phyloP scores from a whole-genome alignment of 768 basidiomycete genomes.

The Pleurotus djamor region DNA sequence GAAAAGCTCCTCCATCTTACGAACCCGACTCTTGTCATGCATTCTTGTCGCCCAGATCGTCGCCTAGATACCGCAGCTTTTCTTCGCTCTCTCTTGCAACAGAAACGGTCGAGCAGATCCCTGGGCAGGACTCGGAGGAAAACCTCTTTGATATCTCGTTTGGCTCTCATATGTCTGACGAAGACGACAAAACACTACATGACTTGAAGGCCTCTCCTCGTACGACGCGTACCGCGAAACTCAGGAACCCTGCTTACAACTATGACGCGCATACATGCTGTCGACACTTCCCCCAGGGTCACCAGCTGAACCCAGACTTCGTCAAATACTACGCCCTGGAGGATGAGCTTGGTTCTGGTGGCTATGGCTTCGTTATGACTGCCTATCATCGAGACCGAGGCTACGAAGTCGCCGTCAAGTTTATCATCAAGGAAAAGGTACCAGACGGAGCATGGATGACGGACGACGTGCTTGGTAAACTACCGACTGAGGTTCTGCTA shows the following conservation, averaged over 20 bases:
- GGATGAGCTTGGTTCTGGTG: constrained; percentile 86
- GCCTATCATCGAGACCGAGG: constrained; percentile 60
- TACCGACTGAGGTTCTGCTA: constrained; percentile 84
- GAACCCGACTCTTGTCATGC: neutral
- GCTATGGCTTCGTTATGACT: constrained; percentile 94
- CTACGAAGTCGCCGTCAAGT: constrained; percentile 89
- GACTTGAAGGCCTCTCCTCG: neutral
- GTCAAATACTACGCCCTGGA: constrained; percentile 57
- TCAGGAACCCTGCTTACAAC: constrained; percentile 17
- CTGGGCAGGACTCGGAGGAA: neutral
- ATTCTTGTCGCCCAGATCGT: neutral
- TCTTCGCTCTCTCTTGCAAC: neutral
- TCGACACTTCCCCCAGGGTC: constrained; percentile 51
- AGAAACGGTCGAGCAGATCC: neutral
- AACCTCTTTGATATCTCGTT: constrained; percentile 2
- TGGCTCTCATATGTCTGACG: neutral
- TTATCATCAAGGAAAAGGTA: constrained; percentile 82
- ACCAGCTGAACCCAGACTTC: constrained; percentile 61
- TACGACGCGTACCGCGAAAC: neutral
- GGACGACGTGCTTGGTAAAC: constrained; percentile 54
- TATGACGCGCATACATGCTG: constrained; percentile 27
- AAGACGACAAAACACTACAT: neutral
- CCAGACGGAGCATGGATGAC: constrained; percentile 60
- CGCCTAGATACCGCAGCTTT: neutral
- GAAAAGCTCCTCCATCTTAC: neutral